Evolutionary conservation across 805 yeast species (phyloP), one percentile per base, ranked within the genome.

Genomic region (Schizosaccharomyces lindneri): DNA sequence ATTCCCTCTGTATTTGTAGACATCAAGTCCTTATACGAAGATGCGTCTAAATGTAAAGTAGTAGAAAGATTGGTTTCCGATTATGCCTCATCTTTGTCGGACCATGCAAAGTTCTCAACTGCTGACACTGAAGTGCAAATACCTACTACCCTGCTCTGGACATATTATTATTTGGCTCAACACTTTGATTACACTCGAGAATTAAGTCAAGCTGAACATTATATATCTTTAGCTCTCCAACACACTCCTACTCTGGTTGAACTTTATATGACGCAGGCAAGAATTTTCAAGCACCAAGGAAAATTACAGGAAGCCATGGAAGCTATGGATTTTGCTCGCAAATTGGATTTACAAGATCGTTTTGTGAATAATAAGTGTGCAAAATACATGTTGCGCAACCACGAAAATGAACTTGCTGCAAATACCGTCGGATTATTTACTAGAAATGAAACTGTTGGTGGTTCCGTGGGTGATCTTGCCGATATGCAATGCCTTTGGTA

Each of bases 401-500:
- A 85, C 68, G 72, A 79, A 63, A 74, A 86, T 27, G 85, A 84
- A 36, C 79, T 82, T 64, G 97, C 95, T 1, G 78, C 85, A 15
- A 82, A 80, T 61, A 73, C 80, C 36, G 83, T 86, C 19, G 81
- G 90, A 2, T 71, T 87, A 63, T 93, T 93, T 75, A 87, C 97
- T 21, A 84, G 84, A 68, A 87, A 85, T 66, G 95, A 86, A 57
- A 81, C 79, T n/a, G 76, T 81, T 2, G 79, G 79, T n/a, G 85
- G 85, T 66, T 97, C 96, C 5, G 79, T 90, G 57, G 82, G 81
- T 66, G 97, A 93, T 69, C 75, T 90, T 67, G 94, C 86, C 68
- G 76, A 79, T 41, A 84, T 93, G 83, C 97, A 93, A 73, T 89
- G 84, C n/a, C 79, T 82, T 61, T 88, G 97, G 95, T 87, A 87